phyloP scores from a whole-genome alignment of 2,329 filamentous ascomycete species.

The Paecilomyces sp. region DNA sequence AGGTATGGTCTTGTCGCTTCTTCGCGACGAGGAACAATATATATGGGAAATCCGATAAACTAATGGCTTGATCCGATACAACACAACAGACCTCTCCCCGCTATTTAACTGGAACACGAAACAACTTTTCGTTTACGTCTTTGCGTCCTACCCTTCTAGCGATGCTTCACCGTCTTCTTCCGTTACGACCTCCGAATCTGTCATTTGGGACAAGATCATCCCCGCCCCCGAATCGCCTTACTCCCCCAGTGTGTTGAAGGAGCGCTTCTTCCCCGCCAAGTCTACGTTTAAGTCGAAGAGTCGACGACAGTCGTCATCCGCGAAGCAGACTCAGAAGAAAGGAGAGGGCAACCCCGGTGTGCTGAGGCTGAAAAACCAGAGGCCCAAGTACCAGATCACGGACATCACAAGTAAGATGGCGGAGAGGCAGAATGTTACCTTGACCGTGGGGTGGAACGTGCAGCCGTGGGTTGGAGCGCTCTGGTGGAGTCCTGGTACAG shows the following conservation, averaged over 20 bases:
- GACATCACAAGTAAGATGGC: constrained; percentile 76
- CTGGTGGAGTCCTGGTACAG: constrained; percentile 63
- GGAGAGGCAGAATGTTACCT: constrained; percentile 62
- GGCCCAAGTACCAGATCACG: constrained; percentile 95
- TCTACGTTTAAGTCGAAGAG: background rate
- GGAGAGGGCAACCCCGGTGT: constrained; percentile 47
- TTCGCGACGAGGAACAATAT: too few relatives aligned
- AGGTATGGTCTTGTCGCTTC: constrained; percentile 30
- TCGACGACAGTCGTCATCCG: constrained; percentile 3
- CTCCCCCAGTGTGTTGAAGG: constrained; percentile 24
- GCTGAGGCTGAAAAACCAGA: constrained; percentile 72
- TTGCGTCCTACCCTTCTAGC: constrained; percentile 59
- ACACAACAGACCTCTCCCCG: constrained; percentile 62
- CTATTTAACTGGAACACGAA: constrained; percentile 99
- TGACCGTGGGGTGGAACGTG: constrained; percentile 89
- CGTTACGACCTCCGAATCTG: constrained; percentile 49
- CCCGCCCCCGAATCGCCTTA: constrained; percentile 4
- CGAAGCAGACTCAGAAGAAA: constrained; percentile 6
- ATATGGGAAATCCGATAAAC: background rate
- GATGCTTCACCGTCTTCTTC: constrained; percentile 16
- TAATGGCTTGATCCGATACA: background rate
- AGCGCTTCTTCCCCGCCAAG: constrained; percentile 25
- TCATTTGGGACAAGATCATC: constrained; percentile 72
- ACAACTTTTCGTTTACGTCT: constrained; percentile 93
- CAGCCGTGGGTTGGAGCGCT: constrained; percentile 92